Base-by-base conservation (phyloP, 2,329 filamentous ascomycete genomes). In the Didymella arachidicola region DNA sequence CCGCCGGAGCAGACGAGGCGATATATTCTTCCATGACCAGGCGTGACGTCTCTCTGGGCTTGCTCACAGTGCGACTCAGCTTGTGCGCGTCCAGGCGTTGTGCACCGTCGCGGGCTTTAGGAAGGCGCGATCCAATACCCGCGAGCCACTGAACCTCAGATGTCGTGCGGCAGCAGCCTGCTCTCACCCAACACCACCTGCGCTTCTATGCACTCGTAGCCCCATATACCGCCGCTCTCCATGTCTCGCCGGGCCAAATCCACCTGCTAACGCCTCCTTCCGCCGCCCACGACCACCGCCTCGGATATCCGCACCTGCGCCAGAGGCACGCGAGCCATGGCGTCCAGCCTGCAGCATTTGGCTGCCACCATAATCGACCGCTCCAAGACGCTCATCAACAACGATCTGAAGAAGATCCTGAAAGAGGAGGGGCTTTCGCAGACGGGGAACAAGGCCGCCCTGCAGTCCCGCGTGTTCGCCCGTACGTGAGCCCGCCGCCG, bases 391-490 rank as follows among this genome's bases (percentile, higher is more conserved):
- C 77, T 88, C 51, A 80, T 87, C 53, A 88, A 87, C 71, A 81
- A 80, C 59, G 88, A 93, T 69, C 84, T 97, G 47, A 91, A 92
- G 69, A 83, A 83, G 51, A 89, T 98, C 65, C 90, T 94, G 72
- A 85, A 87, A 63, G 81, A 85, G 60, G 91, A 96, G 79, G 85
- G 87, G 45, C 44, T 58, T 25, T 81, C 96, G 34, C 85, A 86
- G 65, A 91, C 89, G 27, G 95, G 95, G 19, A 89, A 95, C 70
- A 99, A 99, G 82, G 86, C 87, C 32, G 86, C 90, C 41, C 81
- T 98, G 59, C 93, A 97, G 78, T 80, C 81, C 58, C 89, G 94
- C 69, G 90, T 97, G 61, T 86, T 89, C 63, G 82, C 86, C 59
- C 86, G 95, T 98, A 83, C 78, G 91, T 87, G 36, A 39, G 36